These are phyloP conservation scores for Ceratobasidium sp. DNA, from an alignment of 1,284 basidiomycete species.

Conservation along the genomic window DNA sequence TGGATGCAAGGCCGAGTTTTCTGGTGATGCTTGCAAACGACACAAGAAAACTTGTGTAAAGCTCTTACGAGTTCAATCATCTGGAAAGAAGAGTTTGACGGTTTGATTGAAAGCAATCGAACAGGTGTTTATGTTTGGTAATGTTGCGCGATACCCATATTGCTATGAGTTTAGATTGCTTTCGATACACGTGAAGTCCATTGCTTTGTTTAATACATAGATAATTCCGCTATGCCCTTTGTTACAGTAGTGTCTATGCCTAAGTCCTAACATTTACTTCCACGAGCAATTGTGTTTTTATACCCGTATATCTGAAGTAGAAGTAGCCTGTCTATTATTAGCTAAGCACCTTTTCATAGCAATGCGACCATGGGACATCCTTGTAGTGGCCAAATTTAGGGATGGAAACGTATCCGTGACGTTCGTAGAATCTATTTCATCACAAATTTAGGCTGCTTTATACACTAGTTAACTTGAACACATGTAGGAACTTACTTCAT, in stretches of 20 bases:
- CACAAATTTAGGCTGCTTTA: no score
- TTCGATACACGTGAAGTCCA: no score
- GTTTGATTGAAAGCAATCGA: background rate
- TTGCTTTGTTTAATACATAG: no score
- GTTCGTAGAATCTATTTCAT: slow-evolving; percentile 22
- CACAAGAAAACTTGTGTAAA: slow-evolving; percentile 7
- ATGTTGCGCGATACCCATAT: background rate
- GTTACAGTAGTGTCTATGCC: no score
- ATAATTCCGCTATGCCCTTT: no score
- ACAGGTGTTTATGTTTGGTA: background rate
- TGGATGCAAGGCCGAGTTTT: background rate
- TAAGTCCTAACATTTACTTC: no score
- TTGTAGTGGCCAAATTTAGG: slow-evolving; percentile 30
- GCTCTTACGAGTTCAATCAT: background rate
- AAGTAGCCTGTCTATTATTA: background rate
- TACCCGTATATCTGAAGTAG: no score
- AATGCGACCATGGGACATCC: slow-evolving; percentile 29
- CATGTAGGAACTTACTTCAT: slow-evolving; percentile 7
- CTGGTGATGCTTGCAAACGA: slow-evolving; percentile 1
- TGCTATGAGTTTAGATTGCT: no score
- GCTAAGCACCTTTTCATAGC: slow-evolving; percentile 25
- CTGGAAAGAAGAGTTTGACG: background rate
- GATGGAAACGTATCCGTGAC: slow-evolving; percentile 26
- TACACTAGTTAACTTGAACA: background rate
- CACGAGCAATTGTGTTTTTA: no score